These are phyloP conservation scores for Salix suchowensis DNA, from an alignment of 345 rosid genomes.

Conservation along the genomic window DNA sequence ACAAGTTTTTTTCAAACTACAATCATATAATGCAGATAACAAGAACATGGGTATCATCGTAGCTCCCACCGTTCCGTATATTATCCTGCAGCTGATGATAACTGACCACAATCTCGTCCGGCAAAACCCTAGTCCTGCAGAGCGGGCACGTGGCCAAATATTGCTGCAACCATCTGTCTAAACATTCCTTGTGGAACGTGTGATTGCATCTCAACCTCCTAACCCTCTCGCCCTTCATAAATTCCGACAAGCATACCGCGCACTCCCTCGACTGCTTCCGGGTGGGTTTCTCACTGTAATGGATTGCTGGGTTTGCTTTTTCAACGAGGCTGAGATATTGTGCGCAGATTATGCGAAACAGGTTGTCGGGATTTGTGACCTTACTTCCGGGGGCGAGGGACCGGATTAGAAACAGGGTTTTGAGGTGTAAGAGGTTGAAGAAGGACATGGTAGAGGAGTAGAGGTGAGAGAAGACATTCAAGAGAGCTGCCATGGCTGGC, in stretches of 20 bases:
- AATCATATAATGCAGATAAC: slow-evolving; percentile 34
- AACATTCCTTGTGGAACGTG: slow-evolving; percentile 45
- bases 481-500: slow-evolving; percentile 31
- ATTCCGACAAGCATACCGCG: slow-evolving; percentile 39
- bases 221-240: slow-evolving; percentile 38
- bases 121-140: slow-evolving; percentile 43
- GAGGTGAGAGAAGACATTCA: slow-evolving; percentile 23
- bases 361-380: not conserved
- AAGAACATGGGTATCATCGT: slow-evolving; percentile 40
- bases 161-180: slow-evolving; percentile 46
- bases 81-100: slow-evolving; percentile 19
- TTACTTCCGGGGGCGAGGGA: slow-evolving; percentile 14
- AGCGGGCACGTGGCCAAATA: slow-evolving; percentile 47
- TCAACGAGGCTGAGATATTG: slow-evolving; percentile 39
- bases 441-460: slow-evolving; percentile 26
- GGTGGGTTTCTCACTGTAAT: slow-evolving; percentile 4
- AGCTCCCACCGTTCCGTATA: slow-evolving; percentile 28
- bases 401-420: slow-evolving; percentile 20
- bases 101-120: slow-evolving; percentile 36
- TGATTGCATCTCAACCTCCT: slow-evolving; percentile 42
- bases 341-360: slow-evolving; percentile 8
- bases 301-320: slow-evolving; percentile 27
- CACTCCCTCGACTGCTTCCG: slow-evolving; percentile 17
- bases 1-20: slow-evolving; percentile 18
- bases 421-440: slow-evolving; percentile 31